Base-by-base conservation (phyloP, 2,329 filamentous ascomycete species). In the Delphinella strobiligena region DNA sequence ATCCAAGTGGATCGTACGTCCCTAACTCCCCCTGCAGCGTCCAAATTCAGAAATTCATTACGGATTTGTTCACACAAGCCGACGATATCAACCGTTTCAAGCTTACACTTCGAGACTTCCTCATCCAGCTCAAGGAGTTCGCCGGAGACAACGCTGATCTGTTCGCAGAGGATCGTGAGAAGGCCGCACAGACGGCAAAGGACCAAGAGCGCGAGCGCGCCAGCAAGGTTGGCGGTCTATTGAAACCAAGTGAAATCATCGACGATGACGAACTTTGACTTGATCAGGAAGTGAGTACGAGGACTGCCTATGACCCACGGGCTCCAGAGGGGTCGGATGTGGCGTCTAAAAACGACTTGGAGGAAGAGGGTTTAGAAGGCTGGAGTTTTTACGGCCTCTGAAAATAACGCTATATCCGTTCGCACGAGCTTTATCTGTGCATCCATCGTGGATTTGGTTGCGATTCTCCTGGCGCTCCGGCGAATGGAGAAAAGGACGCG, bases 121-220 rank as follows among this genome's bases (percentile, higher is more conserved):
- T 98, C 50, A 93, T 98, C 53, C 93, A 88, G 16, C 71, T 98
- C 51, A 94, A 95, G 66, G 93, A 98, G 63, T 98, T 96, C 54
- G 80, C 86, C 1, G 91, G 85, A 38, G 91, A 98, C 63, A 95
- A 96, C 53, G 78, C 89, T 1, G 91, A 98, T 56, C 72, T 98
- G 8, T 98, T 82, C 62, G 78, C 83, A 3, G 88, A 94, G 43
- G 91, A 98, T 61, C 87, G 93, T 61, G 91, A 98, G 62, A 82
- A 93, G 61, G 86, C 87, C 47, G 81, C 89, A 45, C 78, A 78
- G 48, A 84, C 89, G 51, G 84, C 83, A 34, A 86, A 88, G 60
- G 79, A 82, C 36, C 83, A 86, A 16, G 93, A 98, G 60, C 80
- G 88, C 53, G 86, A 95, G 63, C 81, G 89, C 50, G 79, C 85